Base-by-base conservation (phyloP, 352 stramenopile genomes). In the Thalassiosira gravida region DNA sequence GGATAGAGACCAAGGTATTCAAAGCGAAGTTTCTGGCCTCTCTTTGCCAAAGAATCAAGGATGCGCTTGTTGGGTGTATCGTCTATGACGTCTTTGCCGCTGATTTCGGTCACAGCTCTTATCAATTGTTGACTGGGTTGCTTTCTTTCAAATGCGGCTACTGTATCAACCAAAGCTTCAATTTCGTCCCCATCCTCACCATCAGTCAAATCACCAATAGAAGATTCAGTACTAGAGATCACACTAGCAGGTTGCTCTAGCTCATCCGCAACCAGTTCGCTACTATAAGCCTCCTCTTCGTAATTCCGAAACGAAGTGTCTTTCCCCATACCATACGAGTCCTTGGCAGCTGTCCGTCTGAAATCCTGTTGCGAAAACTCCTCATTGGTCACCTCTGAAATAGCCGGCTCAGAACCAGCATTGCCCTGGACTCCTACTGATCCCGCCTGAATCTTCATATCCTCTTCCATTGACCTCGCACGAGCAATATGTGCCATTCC, bases 351-450 rank as follows among this genome's bases (percentile, higher is more conserved):
- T 14, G 37, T 75, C 6, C 73, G 42, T 24, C 73, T 57, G 37
- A 82, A 82, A 59, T 82, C 73, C 64, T 82, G 73, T 24, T 57
- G 24, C 1, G 56, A 64, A 64, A 82, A 82, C 18, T 64, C 56
- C 11, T 77, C 66, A 46, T 81, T 71, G n/a, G 37, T 24, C 9
- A 74, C 46, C n/a, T 70, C 24, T 11, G 16, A 32, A 32, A 25
- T 63, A 20, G 22, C 35, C 35, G 35, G 7, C 35, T 44, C 24
- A 44, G 49, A 58, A 20, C 20, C 20, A 58, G n/a, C 39, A 32
- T 74, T 30, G 8, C 9, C n/a, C 53, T n/a, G n/a, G n/a, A n/a
- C n/a, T n/a, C 16, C 24, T 18, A 29, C 29, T 44, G 64, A 73
- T 8, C 66, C 53, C 24, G 65, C 66, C 16, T 63, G 16, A 32